A percentile compares a stretch with the other conserved stretches of the same genome.
Evolutionary conservation across 2,329 filamentous ascomycete genomes (phyloP).

Genomic region (Elsinoe arachidis): DNA sequence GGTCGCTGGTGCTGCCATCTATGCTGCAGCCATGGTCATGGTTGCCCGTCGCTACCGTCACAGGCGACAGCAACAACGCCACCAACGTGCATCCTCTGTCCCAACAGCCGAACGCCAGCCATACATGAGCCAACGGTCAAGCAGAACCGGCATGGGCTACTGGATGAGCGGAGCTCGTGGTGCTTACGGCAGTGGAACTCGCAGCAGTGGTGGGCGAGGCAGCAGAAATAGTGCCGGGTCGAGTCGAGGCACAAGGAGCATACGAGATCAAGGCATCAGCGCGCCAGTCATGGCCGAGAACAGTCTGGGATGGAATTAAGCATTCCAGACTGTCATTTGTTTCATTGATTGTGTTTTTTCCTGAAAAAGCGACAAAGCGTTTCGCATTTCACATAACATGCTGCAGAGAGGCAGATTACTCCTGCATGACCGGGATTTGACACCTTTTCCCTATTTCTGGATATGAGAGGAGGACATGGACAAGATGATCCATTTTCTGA

Average conservation of each 20-base stretch:
- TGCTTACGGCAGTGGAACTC: slow-evolving; percentile 31
- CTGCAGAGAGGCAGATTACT: not conserved
- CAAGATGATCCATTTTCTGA: not conserved
- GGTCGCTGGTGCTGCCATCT: slow-evolving; percentile 70
- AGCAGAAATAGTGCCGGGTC: slow-evolving; percentile 45
- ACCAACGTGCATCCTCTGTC: slow-evolving; percentile 69
- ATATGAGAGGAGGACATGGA: not conserved
- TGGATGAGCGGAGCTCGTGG: slow-evolving; percentile 61
- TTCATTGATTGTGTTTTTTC: not conserved
- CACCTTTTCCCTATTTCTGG: not conserved
- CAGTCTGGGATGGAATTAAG: slow-evolving; percentile 86
- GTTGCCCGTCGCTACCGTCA: slow-evolving; percentile 84
- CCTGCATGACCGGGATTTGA: not conserved
- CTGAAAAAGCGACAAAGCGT: slow-evolving; percentile 9
- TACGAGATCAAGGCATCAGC: slow-evolving; percentile 67
- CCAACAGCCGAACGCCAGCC: slow-evolving; percentile 56
- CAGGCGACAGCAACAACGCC: slow-evolving; percentile 57
- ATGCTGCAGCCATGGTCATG: slow-evolving; percentile 90
- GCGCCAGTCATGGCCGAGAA: slow-evolving; percentile 89
- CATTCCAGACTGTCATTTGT: not conserved
- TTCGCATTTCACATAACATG: not conserved
- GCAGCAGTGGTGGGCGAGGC: slow-evolving; percentile 32
- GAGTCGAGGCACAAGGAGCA: slow-evolving; percentile 58
- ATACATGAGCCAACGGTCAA: slow-evolving; percentile 32
- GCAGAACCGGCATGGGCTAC: slow-evolving; percentile 34